Evolutionary conservation across 2,329 filamentous ascomycete genomes (phyloP).

Genomic region (Colletotrichum filicis): DNA sequence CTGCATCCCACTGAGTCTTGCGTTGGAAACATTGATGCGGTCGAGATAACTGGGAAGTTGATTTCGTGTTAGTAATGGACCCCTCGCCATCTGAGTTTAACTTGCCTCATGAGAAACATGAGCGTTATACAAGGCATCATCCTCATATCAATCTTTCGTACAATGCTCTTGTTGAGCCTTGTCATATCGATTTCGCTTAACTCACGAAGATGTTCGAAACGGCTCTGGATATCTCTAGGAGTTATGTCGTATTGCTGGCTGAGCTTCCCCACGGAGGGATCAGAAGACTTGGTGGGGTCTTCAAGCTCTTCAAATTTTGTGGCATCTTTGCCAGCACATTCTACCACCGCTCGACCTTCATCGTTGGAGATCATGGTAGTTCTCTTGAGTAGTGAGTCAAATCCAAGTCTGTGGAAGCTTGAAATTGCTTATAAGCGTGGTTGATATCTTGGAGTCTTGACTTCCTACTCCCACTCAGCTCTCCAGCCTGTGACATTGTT

Average conservation of each 20-base stretch:
- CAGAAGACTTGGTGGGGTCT: background rate
- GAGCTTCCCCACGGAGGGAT: background rate
- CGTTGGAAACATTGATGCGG: conserved; percentile 59
- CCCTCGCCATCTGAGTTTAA: background rate
- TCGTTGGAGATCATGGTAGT: background rate
- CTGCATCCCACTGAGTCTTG: conserved; percentile 48
- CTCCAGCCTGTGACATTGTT: background rate
- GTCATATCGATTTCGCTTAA: conserved; percentile 39
- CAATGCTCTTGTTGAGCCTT: conserved; percentile 40
- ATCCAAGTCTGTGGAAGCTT: background rate
- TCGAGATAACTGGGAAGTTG: conserved; percentile 55
- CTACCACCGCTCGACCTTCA: background rate
- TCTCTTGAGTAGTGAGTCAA: too few species aligned
- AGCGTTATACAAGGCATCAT: conserved; percentile 43
- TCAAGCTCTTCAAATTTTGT: conserved; percentile 21
- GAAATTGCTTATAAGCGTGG: background rate
- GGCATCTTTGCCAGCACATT: conserved; percentile 7
- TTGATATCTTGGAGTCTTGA: background rate
- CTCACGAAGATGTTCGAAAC: conserved; percentile 38
- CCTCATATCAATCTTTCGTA: conserved; percentile 45
- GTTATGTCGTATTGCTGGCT: background rate
- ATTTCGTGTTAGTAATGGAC: background rate
- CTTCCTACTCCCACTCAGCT: too few species aligned
- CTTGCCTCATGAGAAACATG: conserved; percentile 44
- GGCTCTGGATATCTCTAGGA: conserved; percentile 38